Base-by-base conservation (phyloP, 78 protist genomes). In the Dictyostelium citrinum region DNA sequence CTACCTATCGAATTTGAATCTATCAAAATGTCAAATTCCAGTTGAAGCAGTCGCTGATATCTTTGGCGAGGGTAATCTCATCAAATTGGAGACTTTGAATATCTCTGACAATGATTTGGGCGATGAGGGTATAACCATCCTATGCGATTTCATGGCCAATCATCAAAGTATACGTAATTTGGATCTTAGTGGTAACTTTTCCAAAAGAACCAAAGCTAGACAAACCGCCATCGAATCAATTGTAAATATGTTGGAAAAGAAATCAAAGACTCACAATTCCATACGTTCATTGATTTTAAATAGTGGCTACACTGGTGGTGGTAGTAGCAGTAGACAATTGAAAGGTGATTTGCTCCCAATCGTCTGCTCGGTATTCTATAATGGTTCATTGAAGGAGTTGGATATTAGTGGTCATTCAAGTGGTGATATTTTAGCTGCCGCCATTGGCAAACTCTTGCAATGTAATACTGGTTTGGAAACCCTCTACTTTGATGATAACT, bases 401-500 rank as follows among this genome's bases (percentile, higher is more conserved):
- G 90, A 90, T 82, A 82, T 90, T 0, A 35, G 51, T 58, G 95
- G 95, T 7, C 90, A 90, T 46, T 55, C 79, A 11, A 76, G 75
- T 60, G 95, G 95, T n/a, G 95, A 90, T n/a, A 49, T 90, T 29
- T 49, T 29, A 9, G 95, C 90, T 2, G 95, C 95, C 10, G 37
- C 90, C 2, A 75, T 90, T 22, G 95, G 91, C 20, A 81, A 83
- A 61, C 83, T 81, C 1, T 29, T 90, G 1, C 95, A 82, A 60
- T 46, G 72, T 11, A 90, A 90, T 20, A 11, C 43, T 1, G 7
- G 76, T 1, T 39, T 90, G 58, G 67, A 71, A 6, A 68, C 68
- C 20, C 74, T 81, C 5, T 67, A 76, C 33, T 76, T 61, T 17
- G 96, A 95, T 41, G 96, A 86, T 33, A 95, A 95, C 75, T 49